Conservation (phyloP, 2,329 filamentous ascomycete species). For the Colletotrichum destructivum region DNA sequence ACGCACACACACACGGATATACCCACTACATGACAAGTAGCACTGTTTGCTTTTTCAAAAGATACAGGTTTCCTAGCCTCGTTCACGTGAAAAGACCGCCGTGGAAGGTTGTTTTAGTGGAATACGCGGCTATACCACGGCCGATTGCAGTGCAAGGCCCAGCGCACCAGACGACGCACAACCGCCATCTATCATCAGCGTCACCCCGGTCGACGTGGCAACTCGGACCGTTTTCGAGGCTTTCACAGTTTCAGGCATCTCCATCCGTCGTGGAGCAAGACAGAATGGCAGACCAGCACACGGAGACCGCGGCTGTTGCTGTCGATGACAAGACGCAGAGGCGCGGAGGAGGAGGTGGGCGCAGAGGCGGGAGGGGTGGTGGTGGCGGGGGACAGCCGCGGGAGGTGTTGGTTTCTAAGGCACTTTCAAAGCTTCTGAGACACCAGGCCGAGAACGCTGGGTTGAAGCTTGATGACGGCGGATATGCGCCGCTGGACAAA, state of each 20-base stretch:
- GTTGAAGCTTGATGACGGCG: constrained; percentile 70
- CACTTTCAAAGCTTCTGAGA: constrained; percentile 68
- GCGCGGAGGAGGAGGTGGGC: constrained; percentile 43
- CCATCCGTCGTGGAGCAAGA: not conserved
- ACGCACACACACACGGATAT: not conserved
- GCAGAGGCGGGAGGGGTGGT: constrained; percentile 48
- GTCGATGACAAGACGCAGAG: constrained; percentile 45
- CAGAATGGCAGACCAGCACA: constrained; percentile 29
- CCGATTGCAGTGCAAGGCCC: not conserved
- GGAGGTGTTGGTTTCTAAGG: constrained; percentile 67
- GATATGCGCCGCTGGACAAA: constrained; percentile 70
- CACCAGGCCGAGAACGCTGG: constrained; percentile 72
- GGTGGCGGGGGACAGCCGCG: constrained; percentile 54
- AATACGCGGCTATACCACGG: not conserved
- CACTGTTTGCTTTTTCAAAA: not conserved
- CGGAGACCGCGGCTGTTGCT: constrained; percentile 13
- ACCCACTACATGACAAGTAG: not conserved
- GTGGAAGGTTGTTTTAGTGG: not conserved
- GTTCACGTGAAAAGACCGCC: no score
- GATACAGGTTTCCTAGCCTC: not conserved
- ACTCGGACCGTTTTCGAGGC: not conserved
- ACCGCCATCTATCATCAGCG: not conserved
- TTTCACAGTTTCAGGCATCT: no score
- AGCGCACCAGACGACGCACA: constrained; percentile 2
- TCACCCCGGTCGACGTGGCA: not conserved